A percentile compares a stretch with the other conserved stretches of the same genome.
Evolutionary conservation across 2,329 filamentous ascomycete genomes (phyloP).

Genomic region (Colletotrichum sp.): DNA sequence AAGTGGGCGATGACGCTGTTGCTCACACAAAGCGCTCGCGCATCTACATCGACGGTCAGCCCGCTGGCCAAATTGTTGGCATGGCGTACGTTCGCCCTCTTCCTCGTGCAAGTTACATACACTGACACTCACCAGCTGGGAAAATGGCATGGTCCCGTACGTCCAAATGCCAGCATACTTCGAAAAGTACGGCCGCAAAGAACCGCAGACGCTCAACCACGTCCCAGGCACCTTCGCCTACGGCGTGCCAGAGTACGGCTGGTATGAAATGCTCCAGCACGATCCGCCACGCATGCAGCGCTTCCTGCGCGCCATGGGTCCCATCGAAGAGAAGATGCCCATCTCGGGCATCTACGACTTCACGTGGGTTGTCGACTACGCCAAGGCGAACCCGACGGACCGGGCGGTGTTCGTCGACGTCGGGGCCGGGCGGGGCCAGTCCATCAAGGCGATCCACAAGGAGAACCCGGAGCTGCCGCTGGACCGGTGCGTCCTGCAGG

Average conservation of each 20-base stretch:
- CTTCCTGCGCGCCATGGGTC: constrained; percentile 36
- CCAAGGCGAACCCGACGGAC: neutral
- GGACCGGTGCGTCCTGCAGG: constrained; percentile 35
- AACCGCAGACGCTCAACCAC: constrained; percentile 31
- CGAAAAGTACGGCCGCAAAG: constrained; percentile 32
- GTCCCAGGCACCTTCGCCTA: constrained; percentile 32
- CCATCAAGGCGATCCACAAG: constrained; percentile 28
- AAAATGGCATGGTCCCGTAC: constrained; percentile 14
- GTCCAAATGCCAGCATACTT: constrained; percentile 35
- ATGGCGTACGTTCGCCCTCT: neutral
- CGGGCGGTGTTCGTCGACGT: constrained; percentile 36
- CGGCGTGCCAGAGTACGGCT: constrained; percentile 30
- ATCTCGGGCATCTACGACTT: constrained; percentile 35
- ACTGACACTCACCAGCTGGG: neutral
- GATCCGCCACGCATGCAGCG: constrained; percentile 28
- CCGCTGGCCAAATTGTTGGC: constrained; percentile 4
- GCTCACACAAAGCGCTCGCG: constrained; percentile 16
- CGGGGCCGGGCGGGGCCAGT: constrained; percentile 34
- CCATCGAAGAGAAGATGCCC: constrained; percentile 28
- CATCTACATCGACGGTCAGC: constrained; percentile 3
- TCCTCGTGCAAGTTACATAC: neutral
- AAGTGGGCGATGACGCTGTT: constrained; percentile 13
- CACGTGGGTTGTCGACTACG: constrained; percentile 28
- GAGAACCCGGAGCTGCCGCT: constrained; percentile 28
- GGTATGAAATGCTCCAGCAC: constrained; percentile 36